Conservation (phyloP, 2,329 filamentous ascomycete species). For the Colletotrichum magnum region DNA sequence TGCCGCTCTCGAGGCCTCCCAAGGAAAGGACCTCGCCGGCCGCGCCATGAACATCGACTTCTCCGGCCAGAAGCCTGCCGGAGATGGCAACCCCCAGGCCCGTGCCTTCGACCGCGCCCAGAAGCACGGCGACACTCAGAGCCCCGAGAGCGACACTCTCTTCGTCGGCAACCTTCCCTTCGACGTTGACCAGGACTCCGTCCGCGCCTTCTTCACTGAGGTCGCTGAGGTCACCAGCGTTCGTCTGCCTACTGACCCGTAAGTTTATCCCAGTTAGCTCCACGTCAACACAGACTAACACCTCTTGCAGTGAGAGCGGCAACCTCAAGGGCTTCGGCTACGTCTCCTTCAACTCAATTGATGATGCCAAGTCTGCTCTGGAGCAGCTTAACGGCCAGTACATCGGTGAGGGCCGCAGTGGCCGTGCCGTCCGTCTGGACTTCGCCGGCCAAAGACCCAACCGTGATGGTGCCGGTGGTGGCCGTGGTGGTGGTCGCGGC, state of each 20-base stretch:
- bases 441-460: constrained; percentile 77
- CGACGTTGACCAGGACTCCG: constrained; percentile 81
- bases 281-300: constrained; percentile 44
- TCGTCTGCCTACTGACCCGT: constrained; percentile 88
- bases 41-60: constrained; percentile 85
- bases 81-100: constrained; percentile 63
- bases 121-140: constrained; percentile 84
- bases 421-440: constrained; percentile 86
- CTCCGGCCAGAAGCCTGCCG: constrained; percentile 75
- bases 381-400: constrained; percentile 77
- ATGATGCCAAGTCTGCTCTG: constrained; percentile 85
- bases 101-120: constrained; percentile 75
- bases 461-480: constrained; percentile 67
- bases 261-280: constrained; percentile 50
- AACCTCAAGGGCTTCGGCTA: constrained; percentile 94
- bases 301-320: constrained; percentile 75
- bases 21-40: constrained; percentile 80
- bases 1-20: constrained; percentile 81
- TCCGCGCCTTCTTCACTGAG: constrained; percentile 81
- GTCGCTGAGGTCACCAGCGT: constrained; percentile 81
- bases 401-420: constrained; percentile 74
- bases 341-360: constrained; percentile 84
- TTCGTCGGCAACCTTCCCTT: constrained; percentile 95
- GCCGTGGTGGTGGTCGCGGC: constrained; percentile 67
- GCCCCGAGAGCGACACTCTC: constrained; percentile 86